Base-by-base conservation (phyloP, 768 basidiomycete species). In the Lyophyllum atratum region DNA sequence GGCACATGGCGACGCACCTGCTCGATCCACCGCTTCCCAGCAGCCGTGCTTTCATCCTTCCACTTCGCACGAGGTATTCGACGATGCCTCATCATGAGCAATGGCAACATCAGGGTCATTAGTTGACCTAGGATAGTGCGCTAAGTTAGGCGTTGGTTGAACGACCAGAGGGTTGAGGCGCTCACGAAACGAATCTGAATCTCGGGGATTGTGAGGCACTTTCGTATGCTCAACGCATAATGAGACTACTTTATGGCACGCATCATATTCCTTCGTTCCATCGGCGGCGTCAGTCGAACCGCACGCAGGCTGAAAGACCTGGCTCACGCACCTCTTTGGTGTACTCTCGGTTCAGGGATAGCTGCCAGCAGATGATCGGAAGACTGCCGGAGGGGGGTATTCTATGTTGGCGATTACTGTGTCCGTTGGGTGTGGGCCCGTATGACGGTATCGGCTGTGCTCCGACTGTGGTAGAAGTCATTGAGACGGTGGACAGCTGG, bases 1-100 rank as follows among this genome's bases (percentile, higher is more conserved):
- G 2, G 17, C 19, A 55, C 42, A 26, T 26, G 48, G 44, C 56
- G 10, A 59, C 66, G 58, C 53, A 87, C 87, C 78, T 89, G 89
- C 63, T 92, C 89, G 54, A 92, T 92, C 87, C 89, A 92, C 60
- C 87, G 89, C 62, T 92, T 92, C 42, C 89, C 89, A 42, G 75
- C 81, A 1, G 75, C 61, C 0, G 82, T 87, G 24, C 76, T 71
- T 54, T 80, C 80, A 59, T 90, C 89, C 56, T 80, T 77, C 90
- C 90, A 92, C 60, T 87, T 85, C 12, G 85, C 72, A 19, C 90
- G 78, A 1, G 90, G 88, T 70, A 92, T 88, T 37, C 90, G 84
- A 54, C 90, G 79, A 69, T 92, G 90, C 15, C 90, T 76, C 90
- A 92, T 92, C 90, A 92, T 91, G 63, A 92, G 84, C 12, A 92